A percentile compares a stretch with the other conserved stretches of the same genome.
Conservation (phyloP, 306 rosid species). For the Acacia confusa region DNA sequence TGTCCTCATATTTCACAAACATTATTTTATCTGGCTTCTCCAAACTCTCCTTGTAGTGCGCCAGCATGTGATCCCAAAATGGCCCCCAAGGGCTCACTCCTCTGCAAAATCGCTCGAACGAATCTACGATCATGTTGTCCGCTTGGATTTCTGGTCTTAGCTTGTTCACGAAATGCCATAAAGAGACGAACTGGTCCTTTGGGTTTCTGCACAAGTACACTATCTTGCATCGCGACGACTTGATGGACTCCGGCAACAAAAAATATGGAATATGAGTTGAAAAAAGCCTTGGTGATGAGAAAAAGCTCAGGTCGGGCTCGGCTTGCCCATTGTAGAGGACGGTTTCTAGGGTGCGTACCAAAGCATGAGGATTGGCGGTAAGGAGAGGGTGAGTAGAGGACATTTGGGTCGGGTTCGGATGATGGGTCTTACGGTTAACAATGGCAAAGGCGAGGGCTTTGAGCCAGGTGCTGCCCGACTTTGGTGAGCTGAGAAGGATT, state of each 20-base stretch:
- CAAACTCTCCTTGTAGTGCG: not conserved
- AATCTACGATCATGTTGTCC: not conserved
- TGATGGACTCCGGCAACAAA: not conserved
- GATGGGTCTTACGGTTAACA: not conserved
- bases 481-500: too few species aligned
- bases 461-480: not conserved
- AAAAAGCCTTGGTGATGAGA: not conserved
- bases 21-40: not conserved
- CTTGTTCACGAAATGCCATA: not conserved
- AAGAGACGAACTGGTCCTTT: not conserved
- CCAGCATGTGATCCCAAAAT: not conserved
- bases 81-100: not conserved
- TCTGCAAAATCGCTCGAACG: not conserved
- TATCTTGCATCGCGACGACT: not conserved
- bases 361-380: not conserved
- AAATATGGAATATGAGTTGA: not conserved
- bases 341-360: not conserved
- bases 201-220: not conserved
- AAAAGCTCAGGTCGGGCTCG: not conserved
- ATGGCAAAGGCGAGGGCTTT: not conserved
- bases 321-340: not conserved
- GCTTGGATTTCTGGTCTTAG: not conserved
- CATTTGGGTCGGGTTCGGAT: not conserved
- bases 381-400: not conserved
- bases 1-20: not conserved